Evolutionary conservation across 148 eudicot genomes (phyloP).

Genomic region (Rhododendron simsii): DNA sequence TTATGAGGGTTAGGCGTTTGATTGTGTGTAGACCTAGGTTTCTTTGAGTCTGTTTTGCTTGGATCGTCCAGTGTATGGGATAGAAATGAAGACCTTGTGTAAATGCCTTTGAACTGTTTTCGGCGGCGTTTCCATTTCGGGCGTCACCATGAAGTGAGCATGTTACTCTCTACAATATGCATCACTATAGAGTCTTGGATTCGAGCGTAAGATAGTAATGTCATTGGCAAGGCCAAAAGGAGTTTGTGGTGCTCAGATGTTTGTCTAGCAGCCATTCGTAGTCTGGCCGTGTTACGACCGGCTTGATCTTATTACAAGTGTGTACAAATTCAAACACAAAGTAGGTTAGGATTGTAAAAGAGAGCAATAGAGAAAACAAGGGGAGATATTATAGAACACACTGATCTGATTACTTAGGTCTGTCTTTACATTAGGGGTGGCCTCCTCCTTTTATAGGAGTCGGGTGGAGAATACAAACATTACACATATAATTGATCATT

Average conservation of each 20-base stretch:
- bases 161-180: not conserved
- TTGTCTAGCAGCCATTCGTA: not conserved
- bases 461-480: too few relatives aligned
- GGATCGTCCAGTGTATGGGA: not conserved
- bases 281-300: not conserved
- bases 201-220: not conserved
- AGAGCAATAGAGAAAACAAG: too few relatives aligned
- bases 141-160: not conserved
- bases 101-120: not conserved
- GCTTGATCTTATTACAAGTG: not conserved
- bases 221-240: not conserved
- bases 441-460: too few relatives aligned
- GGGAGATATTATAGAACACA: too few relatives aligned
- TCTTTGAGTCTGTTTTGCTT: not conserved
- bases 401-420: too few relatives aligned
- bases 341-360: too few relatives aligned
- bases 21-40: not conserved
- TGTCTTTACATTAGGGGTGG: too few relatives aligned
- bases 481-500: too few relatives aligned
- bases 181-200: not conserved
- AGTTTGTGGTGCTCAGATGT: not conserved
- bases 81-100: not conserved
- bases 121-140: not conserved
- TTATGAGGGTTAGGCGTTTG: not conserved
- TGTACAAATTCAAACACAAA: not conserved